A percentile compares a stretch with the other conserved stretches of the same genome.
These are phyloP conservation scores for Chlorella sorokiniana DNA, from an alignment of 139 green algal species.

Conservation along the genomic window DNA sequence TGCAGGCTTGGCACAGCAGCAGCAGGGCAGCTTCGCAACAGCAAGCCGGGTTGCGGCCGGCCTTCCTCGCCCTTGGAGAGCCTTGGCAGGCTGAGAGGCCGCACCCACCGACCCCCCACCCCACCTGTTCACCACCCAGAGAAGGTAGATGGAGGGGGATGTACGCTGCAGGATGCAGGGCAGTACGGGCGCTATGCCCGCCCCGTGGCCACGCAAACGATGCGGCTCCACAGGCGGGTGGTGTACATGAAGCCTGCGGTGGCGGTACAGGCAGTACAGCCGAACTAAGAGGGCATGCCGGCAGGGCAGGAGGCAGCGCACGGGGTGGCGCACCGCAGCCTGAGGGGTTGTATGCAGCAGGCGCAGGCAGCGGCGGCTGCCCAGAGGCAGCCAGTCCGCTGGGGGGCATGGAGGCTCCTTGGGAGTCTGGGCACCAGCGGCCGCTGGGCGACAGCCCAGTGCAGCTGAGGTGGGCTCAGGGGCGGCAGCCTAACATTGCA, in stretches of 20 bases:
- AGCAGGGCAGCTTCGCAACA: neutral
- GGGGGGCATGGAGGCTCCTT: too few relatives aligned
- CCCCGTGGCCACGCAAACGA: neutral
- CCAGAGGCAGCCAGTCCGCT: too few relatives aligned
- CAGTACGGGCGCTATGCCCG: constrained; percentile 15
- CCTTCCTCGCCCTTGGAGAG: neutral
- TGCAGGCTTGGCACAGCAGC: neutral
- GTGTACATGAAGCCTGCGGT: constrained; percentile 3
- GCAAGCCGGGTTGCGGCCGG: neutral
- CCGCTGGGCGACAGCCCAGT: too few relatives aligned
- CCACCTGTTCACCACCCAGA: neutral
- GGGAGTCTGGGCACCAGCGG: too few relatives aligned
- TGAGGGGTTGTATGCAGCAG: too few relatives aligned
- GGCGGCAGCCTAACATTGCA: too few relatives aligned
- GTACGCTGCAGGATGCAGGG: constrained; percentile 8
- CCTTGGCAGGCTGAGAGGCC: neutral
- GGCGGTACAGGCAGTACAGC: neutral
- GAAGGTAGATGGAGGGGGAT: neutral
- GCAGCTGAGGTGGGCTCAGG: too few relatives aligned
- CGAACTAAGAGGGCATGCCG: neutral
- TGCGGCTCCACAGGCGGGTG: constrained; percentile 1
- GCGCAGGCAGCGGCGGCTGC: too few relatives aligned
- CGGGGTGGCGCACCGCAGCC: too few relatives aligned
- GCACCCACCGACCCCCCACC: neutral
- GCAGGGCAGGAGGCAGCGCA: neutral